Conservation (phyloP, 306 rosid genomes). For the Trifolium fragiferum region DNA sequence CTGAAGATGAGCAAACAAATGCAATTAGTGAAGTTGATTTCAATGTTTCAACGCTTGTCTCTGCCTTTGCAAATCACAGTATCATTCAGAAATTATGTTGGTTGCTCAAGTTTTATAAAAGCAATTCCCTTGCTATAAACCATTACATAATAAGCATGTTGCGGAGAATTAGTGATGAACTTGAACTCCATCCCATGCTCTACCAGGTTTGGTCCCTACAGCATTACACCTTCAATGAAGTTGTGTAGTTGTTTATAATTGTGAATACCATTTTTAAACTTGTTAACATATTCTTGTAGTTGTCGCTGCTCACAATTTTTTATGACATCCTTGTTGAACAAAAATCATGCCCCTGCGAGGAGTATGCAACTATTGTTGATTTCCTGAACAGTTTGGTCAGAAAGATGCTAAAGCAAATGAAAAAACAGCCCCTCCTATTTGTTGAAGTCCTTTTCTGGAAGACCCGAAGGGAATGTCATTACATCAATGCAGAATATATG, state of each 20-base stretch:
- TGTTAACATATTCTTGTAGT: slow-evolving; percentile 58
- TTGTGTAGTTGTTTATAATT: slow-evolving; percentile 31
- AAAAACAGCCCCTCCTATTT: slow-evolving; percentile 84
- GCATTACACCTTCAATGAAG: slow-evolving; percentile 33
- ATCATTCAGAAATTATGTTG: slow-evolving; percentile 85
- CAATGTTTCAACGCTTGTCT: slow-evolving; percentile 70
- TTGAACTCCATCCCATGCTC: slow-evolving; percentile 88
- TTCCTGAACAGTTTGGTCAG: slow-evolving; percentile 72
- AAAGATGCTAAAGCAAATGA: slow-evolving; percentile 88
- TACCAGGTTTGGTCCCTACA: slow-evolving; percentile 73
- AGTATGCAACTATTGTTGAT: slow-evolving; percentile 64
- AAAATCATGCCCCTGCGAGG: slow-evolving; percentile 69
- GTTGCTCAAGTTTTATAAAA: slow-evolving; percentile 95
- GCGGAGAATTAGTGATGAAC: slow-evolving; percentile 77
- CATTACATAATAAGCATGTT: slow-evolving; percentile 76
- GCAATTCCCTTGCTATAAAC: slow-evolving; percentile 75
- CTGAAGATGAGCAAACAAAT: slow-evolving; percentile 74
- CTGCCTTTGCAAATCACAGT: slow-evolving; percentile 76
- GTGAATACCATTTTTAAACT: slow-evolving; percentile 33
- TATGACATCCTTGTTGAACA: slow-evolving; percentile 80
- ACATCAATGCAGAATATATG: slow-evolving; percentile 81
- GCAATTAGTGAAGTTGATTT: slow-evolving; percentile 83
- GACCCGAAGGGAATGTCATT: slow-evolving; percentile 91
- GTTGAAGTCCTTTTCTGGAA: slow-evolving; percentile 95
- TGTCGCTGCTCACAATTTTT: slow-evolving; percentile 77